A percentile compares a stretch with the other conserved stretches of the same genome.
These are phyloP conservation scores for Citrus mangshanensis DNA, from an alignment of 345 rosid genomes.

Conservation along the genomic window DNA sequence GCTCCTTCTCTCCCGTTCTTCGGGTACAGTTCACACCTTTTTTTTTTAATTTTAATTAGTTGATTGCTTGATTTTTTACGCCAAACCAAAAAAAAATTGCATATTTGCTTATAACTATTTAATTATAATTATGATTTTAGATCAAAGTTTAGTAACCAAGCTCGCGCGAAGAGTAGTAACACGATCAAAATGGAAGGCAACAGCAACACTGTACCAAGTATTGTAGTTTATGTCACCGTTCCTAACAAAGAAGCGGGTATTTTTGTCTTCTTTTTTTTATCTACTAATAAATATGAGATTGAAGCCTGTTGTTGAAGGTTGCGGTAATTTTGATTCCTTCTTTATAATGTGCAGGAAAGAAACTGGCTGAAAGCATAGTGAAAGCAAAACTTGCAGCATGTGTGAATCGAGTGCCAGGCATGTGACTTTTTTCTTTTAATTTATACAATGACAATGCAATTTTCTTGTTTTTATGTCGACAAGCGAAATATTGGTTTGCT, in stretches of 20 bases:
- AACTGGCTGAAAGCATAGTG: slow-evolving; percentile 81
- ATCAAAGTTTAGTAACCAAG: slow-evolving; percentile 46
- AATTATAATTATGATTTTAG: slow-evolving; percentile 22
- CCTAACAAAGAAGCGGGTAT: slow-evolving; percentile 86
- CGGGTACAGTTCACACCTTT: slow-evolving; percentile 28
- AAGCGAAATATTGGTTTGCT: background rate
- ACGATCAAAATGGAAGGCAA: slow-evolving; percentile 61
- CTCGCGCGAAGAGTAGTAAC: slow-evolving; percentile 2
- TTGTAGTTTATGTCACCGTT: slow-evolving; percentile 87
- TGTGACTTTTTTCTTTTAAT: slow-evolving; percentile 7
- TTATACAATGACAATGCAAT: background rate
- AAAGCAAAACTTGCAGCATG: slow-evolving; percentile 90
- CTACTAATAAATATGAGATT: no score
- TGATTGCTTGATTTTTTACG: no score
- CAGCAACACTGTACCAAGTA: slow-evolving; percentile 59
- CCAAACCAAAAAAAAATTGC: background rate
- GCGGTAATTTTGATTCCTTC: no score
- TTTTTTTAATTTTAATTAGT: background rate
- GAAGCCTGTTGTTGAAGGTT: no score
- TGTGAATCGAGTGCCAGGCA: slow-evolving; percentile 86
- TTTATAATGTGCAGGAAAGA: slow-evolving; percentile 53
- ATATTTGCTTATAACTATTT: background rate
- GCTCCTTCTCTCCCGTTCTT: slow-evolving; percentile 54
- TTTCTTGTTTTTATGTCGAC: background rate
- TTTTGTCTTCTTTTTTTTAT: background rate